Conservation (phyloP, 345 rosid species). For the Carallia pectinifolia region DNA sequence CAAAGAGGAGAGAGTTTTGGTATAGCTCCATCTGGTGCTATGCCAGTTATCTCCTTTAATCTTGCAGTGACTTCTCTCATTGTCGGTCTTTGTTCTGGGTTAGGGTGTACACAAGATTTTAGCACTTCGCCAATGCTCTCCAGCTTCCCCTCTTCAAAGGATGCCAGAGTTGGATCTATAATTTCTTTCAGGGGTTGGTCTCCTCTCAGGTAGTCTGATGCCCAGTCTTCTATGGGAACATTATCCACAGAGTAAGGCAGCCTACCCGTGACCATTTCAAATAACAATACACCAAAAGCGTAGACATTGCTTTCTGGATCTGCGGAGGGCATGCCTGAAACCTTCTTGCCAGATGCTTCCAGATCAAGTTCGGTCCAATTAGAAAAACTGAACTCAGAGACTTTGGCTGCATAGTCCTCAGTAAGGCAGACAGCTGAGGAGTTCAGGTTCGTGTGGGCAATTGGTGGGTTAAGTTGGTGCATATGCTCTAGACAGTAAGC, state of each 20-base stretch:
- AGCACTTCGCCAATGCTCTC: conserved; percentile 56
- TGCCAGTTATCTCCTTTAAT: conserved; percentile 64
- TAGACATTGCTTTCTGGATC: conserved; percentile 53
- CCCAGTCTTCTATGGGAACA: conserved; percentile 46
- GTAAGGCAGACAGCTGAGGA: conserved; percentile 67
- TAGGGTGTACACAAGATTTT: conserved; percentile 56
- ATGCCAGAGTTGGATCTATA: conserved; percentile 62
- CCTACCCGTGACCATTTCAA: conserved; percentile 78
- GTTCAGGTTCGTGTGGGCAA: conserved; percentile 53
- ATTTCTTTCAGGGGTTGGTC: conserved; percentile 44
- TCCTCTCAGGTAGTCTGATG: conserved; percentile 45
- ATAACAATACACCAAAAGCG: conserved; percentile 62
- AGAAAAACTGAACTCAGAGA: conserved; percentile 70
- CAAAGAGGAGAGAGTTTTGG: conserved; percentile 81
- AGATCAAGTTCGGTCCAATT: conserved; percentile 43
- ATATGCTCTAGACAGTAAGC: conserved; percentile 96
- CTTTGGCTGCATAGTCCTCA: conserved; percentile 92
- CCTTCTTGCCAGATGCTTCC: conserved; percentile 38
- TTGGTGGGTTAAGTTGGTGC: conserved; percentile 78
- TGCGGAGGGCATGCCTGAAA: conserved; percentile 39
- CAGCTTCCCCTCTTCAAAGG: conserved; percentile 50
- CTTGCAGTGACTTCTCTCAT: conserved; percentile 57
- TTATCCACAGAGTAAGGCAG: conserved; percentile 52
- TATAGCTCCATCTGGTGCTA: conserved; percentile 63
- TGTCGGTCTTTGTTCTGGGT: conserved; percentile 52